Conservation (phyloP, 2,329 filamentous ascomycete genomes). For the Penicillium sp. region DNA sequence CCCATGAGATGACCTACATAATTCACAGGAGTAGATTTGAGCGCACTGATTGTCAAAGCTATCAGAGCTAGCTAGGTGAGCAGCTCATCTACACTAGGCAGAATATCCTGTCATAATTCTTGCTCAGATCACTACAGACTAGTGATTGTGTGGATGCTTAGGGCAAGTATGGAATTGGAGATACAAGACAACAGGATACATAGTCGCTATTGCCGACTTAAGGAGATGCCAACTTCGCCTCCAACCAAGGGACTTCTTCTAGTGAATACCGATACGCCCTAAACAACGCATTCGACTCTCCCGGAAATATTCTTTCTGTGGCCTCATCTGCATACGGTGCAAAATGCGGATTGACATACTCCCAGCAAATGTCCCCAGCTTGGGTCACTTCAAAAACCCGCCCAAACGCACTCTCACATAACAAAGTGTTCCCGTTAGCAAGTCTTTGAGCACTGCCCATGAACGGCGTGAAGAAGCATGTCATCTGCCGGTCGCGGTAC, state of each 20-base stretch:
- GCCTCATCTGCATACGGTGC: constrained; percentile 35
- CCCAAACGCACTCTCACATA: constrained; percentile 43
- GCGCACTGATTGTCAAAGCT: too few relatives aligned
- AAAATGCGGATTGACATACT: constrained; percentile 43
- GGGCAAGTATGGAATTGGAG: too few relatives aligned
- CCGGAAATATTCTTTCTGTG: constrained; percentile 37
- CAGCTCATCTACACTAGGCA: too few relatives aligned
- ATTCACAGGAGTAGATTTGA: too few relatives aligned
- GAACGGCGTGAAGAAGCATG: constrained; percentile 45
- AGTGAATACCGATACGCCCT: constrained; percentile 42
- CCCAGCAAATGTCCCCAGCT: constrained; percentile 41
- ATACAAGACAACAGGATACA: too few relatives aligned
- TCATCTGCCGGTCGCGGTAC: constrained; percentile 37
- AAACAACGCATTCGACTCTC: constrained; percentile 43
- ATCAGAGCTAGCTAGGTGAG: too few relatives aligned
- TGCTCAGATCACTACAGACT: too few relatives aligned
- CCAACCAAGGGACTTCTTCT: constrained; percentile 41
- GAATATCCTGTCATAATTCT: too few relatives aligned
- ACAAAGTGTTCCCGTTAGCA: constrained; percentile 39
- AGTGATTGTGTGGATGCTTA: too few relatives aligned
- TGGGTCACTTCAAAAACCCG: constrained; percentile 44
- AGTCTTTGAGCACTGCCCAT: constrained; percentile 46
- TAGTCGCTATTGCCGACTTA: too few relatives aligned
- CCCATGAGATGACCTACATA: too few relatives aligned
- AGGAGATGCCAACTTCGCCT: constrained; percentile 14